Base-by-base conservation (phyloP, 805 yeast genomes). In the Wickerhamiella cacticola region DNA sequence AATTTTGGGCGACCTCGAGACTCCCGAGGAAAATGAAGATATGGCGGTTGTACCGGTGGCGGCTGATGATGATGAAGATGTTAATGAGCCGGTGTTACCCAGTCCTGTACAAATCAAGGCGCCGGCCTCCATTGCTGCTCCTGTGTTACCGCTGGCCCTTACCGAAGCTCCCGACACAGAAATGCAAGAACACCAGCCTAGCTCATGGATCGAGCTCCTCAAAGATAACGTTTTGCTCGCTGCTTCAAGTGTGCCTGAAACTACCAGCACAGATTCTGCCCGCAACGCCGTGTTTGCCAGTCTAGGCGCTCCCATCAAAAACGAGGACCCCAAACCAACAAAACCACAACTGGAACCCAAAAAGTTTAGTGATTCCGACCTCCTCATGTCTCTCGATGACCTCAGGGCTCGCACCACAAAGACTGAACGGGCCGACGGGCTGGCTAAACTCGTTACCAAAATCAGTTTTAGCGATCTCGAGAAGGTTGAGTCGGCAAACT, bases 1-100 rank as follows among this genome's bases (percentile, higher is more conserved):
- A 24, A 23, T 39, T 24, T 29, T 39, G 12, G 85, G 80, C 22
- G 78, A 72, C 19, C 77, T 72, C 35, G 79, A 68, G 12, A 74
- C 73, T 33, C 55, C 53, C 8, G 70, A 75, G 36, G 86, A 50
- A 49, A 63, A 53, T 40, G 57, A 41, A 64, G 63, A 49, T 62
- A 62, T 40, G 21, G 5, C n/a, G 24, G 15, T 15, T 7, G 4
- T 15, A 10, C 19, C 19, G n/a, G 33, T 29, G 33, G 36, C 18
- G 5, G 36, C 5, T 31, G 19, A 5, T 28, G n/a, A 28, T 10
- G 33, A 28, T 28, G 33, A 31, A 15, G 36, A 31, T 31, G 36
- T 31, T 15, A 19, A 31, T 31, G 16, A 15, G 36, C n/a, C n/a
- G n/a, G n/a, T n/a, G n/a, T n/a, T n/a, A n/a, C n/a, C n/a, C n/a